Base-by-base conservation (phyloP, 345 rosid genomes). In the Noccaea caerulescens region DNA sequence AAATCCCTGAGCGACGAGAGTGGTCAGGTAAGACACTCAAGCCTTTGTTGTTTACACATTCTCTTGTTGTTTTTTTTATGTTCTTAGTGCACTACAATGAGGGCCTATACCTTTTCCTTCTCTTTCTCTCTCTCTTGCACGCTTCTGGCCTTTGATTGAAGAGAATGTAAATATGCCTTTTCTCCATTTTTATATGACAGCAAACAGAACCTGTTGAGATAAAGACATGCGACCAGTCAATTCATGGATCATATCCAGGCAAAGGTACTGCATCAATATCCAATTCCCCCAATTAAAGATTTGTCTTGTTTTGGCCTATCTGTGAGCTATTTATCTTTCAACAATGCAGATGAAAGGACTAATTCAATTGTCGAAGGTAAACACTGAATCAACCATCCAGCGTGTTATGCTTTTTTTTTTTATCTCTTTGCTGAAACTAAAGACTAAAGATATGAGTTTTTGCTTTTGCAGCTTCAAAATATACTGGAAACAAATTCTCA, bases 1-100 rank as follows among this genome's bases (percentile, higher is more conserved):
- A 93, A 82, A 75, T 94, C 99, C 6, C 76, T 91, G 18, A 89
- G 72, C 47, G 96, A 91, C 14, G 97, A 94, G 62, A 85, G 72
- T 72, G 80, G 83, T 60, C 75, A 80, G 11, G 97, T 94, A 84
- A 86, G 90, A 77, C 23, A 49, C 71, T 47, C 39, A 9, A 47
- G 58, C 47, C 72, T 39, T 36, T 43, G 33, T 60, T 37, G 10
- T 13, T n/a, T 38, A 34, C 60, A 39, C 39, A 12, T 49, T n/a
- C 7, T 34, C 72, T 30, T 51, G 49, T 11, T 46, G 42, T 32
- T 68, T 11, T n/a, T 9, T 47, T 50, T 37, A 4, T 38, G 23
- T 20, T 4, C 47, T 38, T 18, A 23, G 23, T 20, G 23, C 23
- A 20, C 23, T 20, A 1, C 23, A 20, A 70, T 2, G 59, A 47